Percentiles rank a stretch among this genome's conserved stretches.
Conservation (phyloP, 2,329 filamentous ascomycete species). For the Epichloe glyceriae region DNA sequence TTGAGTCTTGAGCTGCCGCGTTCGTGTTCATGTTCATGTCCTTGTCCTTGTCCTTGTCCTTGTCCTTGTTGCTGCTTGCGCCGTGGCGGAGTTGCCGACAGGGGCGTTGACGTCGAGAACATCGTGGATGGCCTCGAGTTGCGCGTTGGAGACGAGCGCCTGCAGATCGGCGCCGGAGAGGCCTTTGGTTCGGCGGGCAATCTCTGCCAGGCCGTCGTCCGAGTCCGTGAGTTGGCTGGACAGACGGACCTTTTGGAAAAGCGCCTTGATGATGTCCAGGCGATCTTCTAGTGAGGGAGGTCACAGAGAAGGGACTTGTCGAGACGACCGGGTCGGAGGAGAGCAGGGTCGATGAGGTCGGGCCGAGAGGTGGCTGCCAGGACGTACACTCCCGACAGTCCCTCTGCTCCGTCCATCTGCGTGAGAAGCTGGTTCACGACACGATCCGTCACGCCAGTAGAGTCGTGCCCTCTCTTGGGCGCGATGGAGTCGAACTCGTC, state of each 20-base stretch:
- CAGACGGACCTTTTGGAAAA: conserved; percentile 71
- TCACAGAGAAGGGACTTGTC: conserved; percentile 91
- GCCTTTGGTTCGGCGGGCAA: conserved; percentile 70
- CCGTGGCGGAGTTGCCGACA: conserved; percentile 24
- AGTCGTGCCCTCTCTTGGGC: conserved; percentile 92
- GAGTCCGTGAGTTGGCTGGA: conserved; percentile 48
- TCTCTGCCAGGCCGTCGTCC: conserved; percentile 48
- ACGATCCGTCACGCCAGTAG: conserved; percentile 93
- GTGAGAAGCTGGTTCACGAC: conserved; percentile 97
- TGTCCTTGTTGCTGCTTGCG: conserved; percentile 16
- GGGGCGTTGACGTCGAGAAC: conserved; percentile 50
- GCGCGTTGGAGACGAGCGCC: conserved; percentile 88
- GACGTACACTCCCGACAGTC: conserved; percentile 87
- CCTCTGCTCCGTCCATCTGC: conserved; percentile 97
- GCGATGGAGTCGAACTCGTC: conserved; percentile 98
- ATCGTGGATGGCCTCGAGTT: conserved; percentile 93
- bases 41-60: background rate
- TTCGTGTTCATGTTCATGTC: conserved; percentile 5
- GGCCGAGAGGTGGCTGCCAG: conserved; percentile 87
- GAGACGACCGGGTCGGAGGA: conserved; percentile 79
- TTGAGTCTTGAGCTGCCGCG: conserved; percentile 15
- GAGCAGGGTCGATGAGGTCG: conserved; percentile 87
- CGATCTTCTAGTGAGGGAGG: conserved; percentile 67
- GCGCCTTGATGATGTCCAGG: conserved; percentile 73
- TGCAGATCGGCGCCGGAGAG: conserved; percentile 93